phyloP scores from a whole-genome alignment of 257 asterid species.

The Henckelia pumila region DNA sequence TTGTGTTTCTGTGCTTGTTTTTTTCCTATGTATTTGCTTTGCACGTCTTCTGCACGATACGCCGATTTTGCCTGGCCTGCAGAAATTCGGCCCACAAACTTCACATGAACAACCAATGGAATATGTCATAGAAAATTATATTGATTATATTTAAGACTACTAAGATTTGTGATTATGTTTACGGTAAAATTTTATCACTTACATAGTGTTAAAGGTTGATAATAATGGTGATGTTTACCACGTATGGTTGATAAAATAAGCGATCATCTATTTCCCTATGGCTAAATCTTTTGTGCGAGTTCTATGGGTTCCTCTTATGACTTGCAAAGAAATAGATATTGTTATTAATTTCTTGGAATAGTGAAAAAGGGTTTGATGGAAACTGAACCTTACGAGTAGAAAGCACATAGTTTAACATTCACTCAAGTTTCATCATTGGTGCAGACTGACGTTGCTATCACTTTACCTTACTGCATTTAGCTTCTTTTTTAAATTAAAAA shows the following conservation, averaged over 20 bases:
- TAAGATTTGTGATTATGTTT: background rate
- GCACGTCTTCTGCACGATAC: background rate
- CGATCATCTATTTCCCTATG: no score
- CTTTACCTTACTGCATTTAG: conserved; percentile 3
- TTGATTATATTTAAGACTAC: background rate
- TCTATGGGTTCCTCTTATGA: background rate
- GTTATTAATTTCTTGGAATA: no score
- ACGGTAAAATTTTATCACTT: no score
- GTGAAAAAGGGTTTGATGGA: no score
- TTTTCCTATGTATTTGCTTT: background rate
- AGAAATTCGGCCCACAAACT: background rate
- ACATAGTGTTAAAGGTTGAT: background rate
- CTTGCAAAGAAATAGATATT: background rate
- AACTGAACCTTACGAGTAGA: background rate
- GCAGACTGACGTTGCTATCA: conserved; percentile 8
- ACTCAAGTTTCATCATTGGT: conserved; percentile 3
- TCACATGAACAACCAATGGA: background rate
- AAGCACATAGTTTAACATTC: conserved; percentile 8
- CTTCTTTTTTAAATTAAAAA: background rate
- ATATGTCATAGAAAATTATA: background rate
- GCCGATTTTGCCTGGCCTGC: background rate
- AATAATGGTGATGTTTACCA: background rate
- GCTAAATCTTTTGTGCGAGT: background rate
- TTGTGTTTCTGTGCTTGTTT: conserved; percentile 12
- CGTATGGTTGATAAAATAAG: no score